A percentile compares a stretch with the other conserved stretches of the same genome.
Evolutionary conservation across 1,284 basidiomycete species (phyloP).

Genomic region (Microbotryum intermedium): DNA sequence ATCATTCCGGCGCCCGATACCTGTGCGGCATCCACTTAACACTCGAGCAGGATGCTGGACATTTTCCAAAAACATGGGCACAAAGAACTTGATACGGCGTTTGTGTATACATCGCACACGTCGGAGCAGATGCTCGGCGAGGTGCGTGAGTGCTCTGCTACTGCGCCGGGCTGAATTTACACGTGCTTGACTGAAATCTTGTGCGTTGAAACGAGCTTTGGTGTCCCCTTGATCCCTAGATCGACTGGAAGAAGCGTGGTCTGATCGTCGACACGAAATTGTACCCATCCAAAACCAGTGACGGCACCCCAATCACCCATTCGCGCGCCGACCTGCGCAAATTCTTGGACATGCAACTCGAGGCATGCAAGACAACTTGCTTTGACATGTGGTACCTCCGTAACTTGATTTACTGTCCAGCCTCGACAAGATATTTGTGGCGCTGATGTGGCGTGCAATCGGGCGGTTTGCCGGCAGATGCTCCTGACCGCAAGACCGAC

Average conservation of each 20-base stretch:
- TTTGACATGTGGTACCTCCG: slow-evolving; percentile 51
- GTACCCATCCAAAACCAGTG: slow-evolving; percentile 33
- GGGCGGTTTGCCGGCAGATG: slow-evolving; percentile 35
- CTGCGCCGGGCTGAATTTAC: no score
- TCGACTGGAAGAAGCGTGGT: slow-evolving; percentile 13
- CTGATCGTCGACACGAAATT: slow-evolving; percentile 45
- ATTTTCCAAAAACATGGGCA: slow-evolving; percentile 54
- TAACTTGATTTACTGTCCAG: not conserved
- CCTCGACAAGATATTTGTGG: not conserved
- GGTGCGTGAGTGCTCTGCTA: slow-evolving; percentile 24
- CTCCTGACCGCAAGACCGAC: slow-evolving; percentile 47
- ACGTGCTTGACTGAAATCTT: no score
- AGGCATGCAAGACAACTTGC: slow-evolving; percentile 38
- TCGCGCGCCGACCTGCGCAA: slow-evolving; percentile 33
- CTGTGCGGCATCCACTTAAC: no score
- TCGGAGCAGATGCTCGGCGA: slow-evolving; percentile 38
- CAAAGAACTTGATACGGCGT: slow-evolving; percentile 49
- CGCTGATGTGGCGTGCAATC: not conserved
- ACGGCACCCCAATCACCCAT: slow-evolving; percentile 29
- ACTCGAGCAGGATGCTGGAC: slow-evolving; percentile 45
- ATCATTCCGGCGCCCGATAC: no score
- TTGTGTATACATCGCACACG: slow-evolving; percentile 40
- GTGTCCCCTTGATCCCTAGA: not conserved
- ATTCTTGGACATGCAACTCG: slow-evolving; percentile 36
- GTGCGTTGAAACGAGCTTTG: not conserved